Conservation (phyloP, 2,329 filamentous ascomycete species). For the Polytolypa hystricis region DNA sequence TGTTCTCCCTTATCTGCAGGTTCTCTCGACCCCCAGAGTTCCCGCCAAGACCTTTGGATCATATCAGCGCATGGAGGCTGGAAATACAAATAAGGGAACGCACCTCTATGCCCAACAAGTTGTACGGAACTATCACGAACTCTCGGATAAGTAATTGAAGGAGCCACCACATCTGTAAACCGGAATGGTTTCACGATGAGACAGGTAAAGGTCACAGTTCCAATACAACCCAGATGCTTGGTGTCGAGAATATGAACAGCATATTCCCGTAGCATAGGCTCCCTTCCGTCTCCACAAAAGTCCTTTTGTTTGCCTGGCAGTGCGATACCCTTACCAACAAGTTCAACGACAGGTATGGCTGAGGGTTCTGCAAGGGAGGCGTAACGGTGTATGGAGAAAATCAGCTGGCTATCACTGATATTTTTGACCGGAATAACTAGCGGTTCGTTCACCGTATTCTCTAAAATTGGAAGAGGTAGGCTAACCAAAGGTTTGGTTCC, state of each 20-base stretch:
- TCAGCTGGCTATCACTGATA: no score
- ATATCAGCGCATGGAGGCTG: no score
- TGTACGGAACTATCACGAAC: slow-evolving; percentile 4
- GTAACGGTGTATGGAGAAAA: no score
- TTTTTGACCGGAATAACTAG: slow-evolving; percentile 16
- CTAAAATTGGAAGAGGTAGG: slow-evolving; percentile 17
- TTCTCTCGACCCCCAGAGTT: slow-evolving; percentile 19
- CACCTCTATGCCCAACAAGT: slow-evolving; percentile 27
- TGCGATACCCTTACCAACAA: slow-evolving; percentile 20
- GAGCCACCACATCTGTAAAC: slow-evolving; percentile 5
- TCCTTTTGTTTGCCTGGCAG: slow-evolving; percentile 16
- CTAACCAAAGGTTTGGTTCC: not conserved
- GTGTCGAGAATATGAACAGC: slow-evolving; percentile 24
- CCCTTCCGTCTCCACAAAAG: slow-evolving; percentile 18
- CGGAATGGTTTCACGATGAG: slow-evolving; percentile 19
- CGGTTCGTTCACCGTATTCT: slow-evolving; percentile 15
- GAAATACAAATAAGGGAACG: no score
- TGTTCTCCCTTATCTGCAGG: slow-evolving; percentile 32
- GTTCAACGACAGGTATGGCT: no score
- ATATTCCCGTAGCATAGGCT: slow-evolving; percentile 24
- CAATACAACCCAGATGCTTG: slow-evolving; percentile 18
- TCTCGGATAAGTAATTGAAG: not conserved
- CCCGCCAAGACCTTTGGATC: slow-evolving; percentile 18
- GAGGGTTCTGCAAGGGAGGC: no score
- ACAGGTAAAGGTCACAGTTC: slow-evolving; percentile 26